phyloP scores from a whole-genome alignment of 2,329 filamentous ascomycete species.

The Bipolaris zeicola region DNA sequence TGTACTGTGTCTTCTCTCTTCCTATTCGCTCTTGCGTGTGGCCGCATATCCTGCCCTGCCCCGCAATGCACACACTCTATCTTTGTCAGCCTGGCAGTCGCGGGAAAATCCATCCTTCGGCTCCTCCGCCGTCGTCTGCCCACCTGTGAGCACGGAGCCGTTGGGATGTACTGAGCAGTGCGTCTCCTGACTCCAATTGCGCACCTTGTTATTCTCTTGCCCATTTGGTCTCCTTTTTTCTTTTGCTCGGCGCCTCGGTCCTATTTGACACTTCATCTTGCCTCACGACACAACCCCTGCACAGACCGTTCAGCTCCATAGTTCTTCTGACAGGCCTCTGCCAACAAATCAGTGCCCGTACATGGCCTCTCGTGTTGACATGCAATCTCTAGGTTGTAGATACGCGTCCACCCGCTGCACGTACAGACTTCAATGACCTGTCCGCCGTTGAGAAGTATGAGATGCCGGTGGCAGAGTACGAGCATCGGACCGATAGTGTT shows the following conservation, averaged over 20 bases:
- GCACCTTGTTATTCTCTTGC: constrained; percentile 1
- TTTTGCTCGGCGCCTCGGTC: constrained; percentile 19
- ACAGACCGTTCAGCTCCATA: constrained; percentile 11
- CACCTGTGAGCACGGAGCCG: constrained; percentile 6
- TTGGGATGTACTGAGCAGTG: constrained; percentile 6
- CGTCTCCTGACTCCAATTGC: background rate
- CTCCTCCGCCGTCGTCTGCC: constrained; percentile 17
- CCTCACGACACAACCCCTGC: constrained; percentile 23
- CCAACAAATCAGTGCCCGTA: constrained; percentile 18
- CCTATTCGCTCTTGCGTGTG: constrained; percentile 21
- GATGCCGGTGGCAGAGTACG: constrained; percentile 85
- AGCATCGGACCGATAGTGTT: constrained; percentile 83
- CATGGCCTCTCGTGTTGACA: constrained; percentile 31
- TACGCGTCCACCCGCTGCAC: constrained; percentile 74
- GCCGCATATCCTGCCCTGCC: constrained; percentile 26
- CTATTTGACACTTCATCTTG: constrained; percentile 15
- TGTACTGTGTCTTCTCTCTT: constrained; percentile 3
- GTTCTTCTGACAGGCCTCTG: constrained; percentile 17
- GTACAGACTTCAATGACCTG: constrained; percentile 80
- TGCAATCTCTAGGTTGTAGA: constrained; percentile 69
- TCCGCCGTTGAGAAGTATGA: constrained; percentile 86
- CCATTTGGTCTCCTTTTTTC: constrained; percentile 21
- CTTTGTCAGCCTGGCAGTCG: constrained; percentile 11
- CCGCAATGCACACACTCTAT: constrained; percentile 21
- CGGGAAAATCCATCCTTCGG: constrained; percentile 11